Base-by-base conservation (phyloP, 305 asterid genomes). In the Withania somnifera region DNA sequence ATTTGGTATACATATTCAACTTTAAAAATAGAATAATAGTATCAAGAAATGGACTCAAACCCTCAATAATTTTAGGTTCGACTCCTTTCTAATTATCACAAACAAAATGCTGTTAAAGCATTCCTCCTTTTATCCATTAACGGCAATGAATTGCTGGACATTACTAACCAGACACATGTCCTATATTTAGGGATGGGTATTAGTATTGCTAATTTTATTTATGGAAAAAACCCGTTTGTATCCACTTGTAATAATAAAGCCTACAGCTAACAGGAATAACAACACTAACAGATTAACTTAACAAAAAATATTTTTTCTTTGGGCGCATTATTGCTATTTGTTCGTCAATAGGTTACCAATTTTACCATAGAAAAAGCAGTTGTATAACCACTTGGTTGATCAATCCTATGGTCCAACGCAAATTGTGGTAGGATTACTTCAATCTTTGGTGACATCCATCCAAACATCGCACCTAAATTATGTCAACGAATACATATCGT, bases 41-140 rank as follows among this genome's bases (percentile, higher is more conserved):
- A 7, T 51, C 64, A 73, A 63, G 47, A 80, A 13, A 61, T 61
- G 76, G 47, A 85, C 73, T 81, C 73, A 81, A 83, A 79, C 83
- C 83, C 77, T 75, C 80, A 30, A 78, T 38, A 36, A 73, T 40
- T 82, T 40, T 81, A 69, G 68, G 54, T 56, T 56, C 68, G 77
- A 58, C 82, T 28, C 68, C 77, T 81, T 53, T 81, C 63, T 45
- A 50, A 63, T 17, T 11, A 32, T 66, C 61, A 51, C 78, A 79
- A 84, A 28, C 69, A 66, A 11, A 83, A 86, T 86, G 87, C 14
- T 82, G 91, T 82, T 78, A 82, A 84, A 86, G 82, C 86, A 77
- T 81, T 84, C 84, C 87, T 81, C 84, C 87, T 81, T 81, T 71
- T 82, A 60, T 83, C 78, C 20, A 82, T 86, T 86, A 83, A 81